Base-by-base conservation (phyloP, 179 eudicot species). In the Monotropa hypopitys region DNA sequence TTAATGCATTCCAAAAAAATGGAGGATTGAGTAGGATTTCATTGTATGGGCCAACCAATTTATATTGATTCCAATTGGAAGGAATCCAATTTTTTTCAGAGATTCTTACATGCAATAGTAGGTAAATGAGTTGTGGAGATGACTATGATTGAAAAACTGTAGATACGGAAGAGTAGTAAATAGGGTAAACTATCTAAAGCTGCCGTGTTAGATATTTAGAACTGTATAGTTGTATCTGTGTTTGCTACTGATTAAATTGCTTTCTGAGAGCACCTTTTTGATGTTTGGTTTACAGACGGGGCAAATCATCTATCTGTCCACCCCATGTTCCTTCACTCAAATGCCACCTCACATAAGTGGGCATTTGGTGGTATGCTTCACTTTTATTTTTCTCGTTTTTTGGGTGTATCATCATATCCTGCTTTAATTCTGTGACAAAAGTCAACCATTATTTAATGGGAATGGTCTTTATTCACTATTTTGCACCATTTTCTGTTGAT, bases 291-390 rank as follows among this genome's bases (percentile, higher is more conserved):
- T 50, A 40, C 83, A 81, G 83, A 61, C 18, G 73, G 72, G 57
- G 74, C 46, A n/a, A 83, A 81, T 81, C 83, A 87, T 86, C 80
- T 93, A 73, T 91, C 86, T 84, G 86, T 93, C 78, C 98, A 93
- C 80, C 98, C 98, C 30, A 93, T 82, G 81, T 93, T 93, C 76
- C 97, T 93, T 76, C 98, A 93, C 78, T 90, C 98, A 40, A 93
- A 93, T 85, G 98, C 98, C 80, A 93, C 98, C 81, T 92, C 98
- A 74, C 98, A 93, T 82, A 91, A 92, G 86, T 93, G 98, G 98
- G 98, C 90, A 45, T 93, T 93, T 88, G 98, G 98, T 83, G 98
- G 98, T 91, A 85, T 76, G 88, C 78, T 21, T 43, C 32, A 0
- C 49, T 5, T 20, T 13, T 35, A 7, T 70, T n/a, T n/a, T n/a